A percentile compares a stretch with the other conserved stretches of the same genome.
These are phyloP conservation scores for Penicillium sp. DNA, from an alignment of 2,329 filamentous ascomycete genomes.

Conservation along the genomic window DNA sequence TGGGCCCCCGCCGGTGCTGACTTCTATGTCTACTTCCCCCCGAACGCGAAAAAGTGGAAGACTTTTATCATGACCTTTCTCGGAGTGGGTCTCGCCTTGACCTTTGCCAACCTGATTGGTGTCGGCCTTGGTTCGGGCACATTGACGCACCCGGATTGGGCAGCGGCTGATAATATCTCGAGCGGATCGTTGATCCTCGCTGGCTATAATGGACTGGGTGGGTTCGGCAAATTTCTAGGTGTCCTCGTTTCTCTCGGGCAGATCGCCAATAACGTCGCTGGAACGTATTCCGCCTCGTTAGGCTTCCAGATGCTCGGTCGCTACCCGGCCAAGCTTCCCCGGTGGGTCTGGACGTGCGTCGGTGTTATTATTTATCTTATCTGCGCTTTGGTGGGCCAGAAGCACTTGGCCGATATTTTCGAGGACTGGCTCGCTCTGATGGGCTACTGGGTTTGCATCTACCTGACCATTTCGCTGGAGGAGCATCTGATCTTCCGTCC, in stretches of 20 bases:
- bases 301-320: conserved; percentile 41
- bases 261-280: conserved; percentile 43
- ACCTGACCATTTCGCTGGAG: conserved; percentile 40
- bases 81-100: conserved; percentile 32
- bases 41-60: conserved; percentile 21
- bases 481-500: conserved; percentile 47
- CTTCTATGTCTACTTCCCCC: conserved; percentile 42
- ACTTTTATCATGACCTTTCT: conserved; percentile 36
- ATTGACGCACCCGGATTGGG: conserved; percentile 31
- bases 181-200: conserved; percentile 40
- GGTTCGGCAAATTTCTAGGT: conserved; percentile 41
- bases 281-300: conserved; percentile 42
- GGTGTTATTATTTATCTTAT: conserved; percentile 40
- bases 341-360: conserved; percentile 43
- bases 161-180: conserved; percentile 19
- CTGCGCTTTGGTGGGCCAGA: conserved; percentile 41
- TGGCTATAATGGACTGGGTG: conserved; percentile 34
- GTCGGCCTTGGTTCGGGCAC: conserved; percentile 40
- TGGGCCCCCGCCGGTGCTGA: conserved; percentile 33
- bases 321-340: conserved; percentile 35
- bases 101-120: conserved; percentile 35
- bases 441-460: conserved; percentile 45
- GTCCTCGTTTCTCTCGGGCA: conserved; percentile 42
- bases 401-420: conserved; percentile 43
- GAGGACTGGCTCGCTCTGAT: conserved; percentile 46